These are phyloP conservation scores for Penicillium sp. DNA, from an alignment of 2,329 filamentous ascomycete species.

Conservation along the genomic window DNA sequence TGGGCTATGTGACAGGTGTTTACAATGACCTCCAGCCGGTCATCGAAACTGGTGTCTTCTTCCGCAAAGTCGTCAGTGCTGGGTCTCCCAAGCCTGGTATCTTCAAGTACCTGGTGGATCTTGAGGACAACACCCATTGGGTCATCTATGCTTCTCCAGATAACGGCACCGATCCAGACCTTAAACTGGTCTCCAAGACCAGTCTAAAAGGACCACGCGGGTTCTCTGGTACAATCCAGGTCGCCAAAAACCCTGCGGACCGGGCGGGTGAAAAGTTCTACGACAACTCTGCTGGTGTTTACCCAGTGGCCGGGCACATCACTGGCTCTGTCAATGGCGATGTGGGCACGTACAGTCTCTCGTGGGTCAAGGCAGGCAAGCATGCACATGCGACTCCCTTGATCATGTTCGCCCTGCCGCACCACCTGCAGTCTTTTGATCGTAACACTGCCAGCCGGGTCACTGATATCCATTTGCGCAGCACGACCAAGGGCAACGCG, in stretches of 20 bases:
- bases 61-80: slow-evolving; percentile 56
- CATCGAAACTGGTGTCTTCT: slow-evolving; percentile 69
- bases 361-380: slow-evolving; percentile 66
- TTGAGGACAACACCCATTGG: slow-evolving; percentile 71
- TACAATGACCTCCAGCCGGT: slow-evolving; percentile 66
- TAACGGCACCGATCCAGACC: slow-evolving; percentile 56
- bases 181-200: slow-evolving; percentile 61
- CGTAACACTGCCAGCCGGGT: slow-evolving; percentile 45
- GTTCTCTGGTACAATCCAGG: slow-evolving; percentile 74
- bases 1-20: slow-evolving; percentile 74
- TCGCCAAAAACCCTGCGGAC: slow-evolving; percentile 65
- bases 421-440: slow-evolving; percentile 75
- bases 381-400: slow-evolving; percentile 51
- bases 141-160: slow-evolving; percentile 66
- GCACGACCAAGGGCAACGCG: slow-evolving; percentile 77
- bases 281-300: slow-evolving; percentile 70
- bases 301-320: slow-evolving; percentile 59
- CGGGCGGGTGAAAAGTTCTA: slow-evolving; percentile 60
- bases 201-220: slow-evolving; percentile 58
- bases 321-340: slow-evolving; percentile 54
- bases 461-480: slow-evolving; percentile 59
- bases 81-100: slow-evolving; percentile 55
- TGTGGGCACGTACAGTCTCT: slow-evolving; percentile 65
- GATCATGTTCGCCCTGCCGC: slow-evolving; percentile 82
- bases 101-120: slow-evolving; percentile 66